Evolutionary conservation across 2,329 filamentous ascomycete species (phyloP), one percentile per base, ranked within the genome.

Genomic region (Neofusicoccum sp.): DNA sequence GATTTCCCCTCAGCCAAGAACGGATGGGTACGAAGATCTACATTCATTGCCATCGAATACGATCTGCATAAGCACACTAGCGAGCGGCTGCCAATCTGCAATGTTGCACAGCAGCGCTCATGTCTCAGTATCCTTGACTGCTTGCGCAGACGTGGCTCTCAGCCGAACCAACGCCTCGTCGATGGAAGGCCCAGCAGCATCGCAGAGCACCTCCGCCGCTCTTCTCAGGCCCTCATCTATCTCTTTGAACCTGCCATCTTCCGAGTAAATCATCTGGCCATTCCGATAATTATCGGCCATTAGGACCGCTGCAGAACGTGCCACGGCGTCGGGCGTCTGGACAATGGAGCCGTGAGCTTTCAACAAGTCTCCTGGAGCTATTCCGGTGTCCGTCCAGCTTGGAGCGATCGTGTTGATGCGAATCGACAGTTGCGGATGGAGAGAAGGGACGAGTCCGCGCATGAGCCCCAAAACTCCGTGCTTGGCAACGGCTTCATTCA

Each of bases 341-440:
- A 66, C 61, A 6, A 40, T 60, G 4, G 51, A 62, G 24, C 68
- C 69, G 1, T 71, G n/a, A 2, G 61, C 61, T 2, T 57, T 58
- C 11, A 68, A 41, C 6, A 69, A 12, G 2, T 34, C 58, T 1
- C 38, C 44, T 2, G 65, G 64, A 0, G 71, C 44, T 28, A 74
- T 69, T 7, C 62, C 64, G 0, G 71, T 73, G 28, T 65, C 65
- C 2, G 71, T 73, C 71, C 71, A 74, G 5, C 63, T 65, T 1
- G 71, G 71, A 0, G 70, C 70, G 36, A 73, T 65, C 44, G 69
- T 67, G 59, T 74, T 73, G 63, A 73, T 68, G 53, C 71, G 70
- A 61, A 73, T 69, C 20, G 69, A 69, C 3, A 71, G 56, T 2
- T 62, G 53, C 2, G 67, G 68, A 28, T 68, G 40, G 4, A 71